Percentiles rank a stretch among this genome's conserved stretches.
Evolutionary conservation across 345 rosid species (phyloP).

Genomic region (Murraya koenigii): DNA sequence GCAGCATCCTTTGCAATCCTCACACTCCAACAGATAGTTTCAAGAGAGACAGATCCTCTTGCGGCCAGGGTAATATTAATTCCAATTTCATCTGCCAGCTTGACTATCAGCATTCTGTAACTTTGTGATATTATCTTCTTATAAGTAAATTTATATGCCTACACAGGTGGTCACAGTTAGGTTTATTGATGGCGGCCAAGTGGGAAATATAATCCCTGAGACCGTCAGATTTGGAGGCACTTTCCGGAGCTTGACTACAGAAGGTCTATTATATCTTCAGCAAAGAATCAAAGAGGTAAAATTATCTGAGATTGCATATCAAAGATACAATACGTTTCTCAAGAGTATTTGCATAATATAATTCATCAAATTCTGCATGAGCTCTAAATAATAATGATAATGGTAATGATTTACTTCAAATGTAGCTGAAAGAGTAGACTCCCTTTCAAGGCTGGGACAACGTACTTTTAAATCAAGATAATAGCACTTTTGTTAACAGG

Average conservation of each 20-base stretch:
- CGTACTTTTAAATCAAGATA: too few relatives aligned
- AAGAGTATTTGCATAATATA: background rate
- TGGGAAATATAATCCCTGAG: constrained; percentile 46
- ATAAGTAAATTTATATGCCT: background rate
- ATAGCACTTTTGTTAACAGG: constrained; percentile 7
- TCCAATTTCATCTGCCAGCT: background rate
- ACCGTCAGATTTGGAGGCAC: constrained; percentile 48
- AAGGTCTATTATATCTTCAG: constrained; percentile 34
- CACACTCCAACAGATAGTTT: constrained; percentile 53
- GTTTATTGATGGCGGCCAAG: constrained; percentile 41
- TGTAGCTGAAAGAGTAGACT: too few relatives aligned
- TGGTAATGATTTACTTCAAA: background rate
- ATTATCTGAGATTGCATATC: background rate
- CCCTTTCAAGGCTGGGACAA: too few relatives aligned
- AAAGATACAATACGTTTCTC: background rate
- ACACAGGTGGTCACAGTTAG: constrained; percentile 33
- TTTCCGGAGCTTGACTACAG: constrained; percentile 41
- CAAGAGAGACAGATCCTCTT: constrained; percentile 59
- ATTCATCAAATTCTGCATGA: background rate
- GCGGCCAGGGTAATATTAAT: constrained; percentile 30
- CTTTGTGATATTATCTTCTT: background rate
- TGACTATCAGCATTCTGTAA: too few relatives aligned
- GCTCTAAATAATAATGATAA: background rate
- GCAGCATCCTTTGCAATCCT: constrained; percentile 46
- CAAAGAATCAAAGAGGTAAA: constrained; percentile 48